Percentiles rank a stretch among this genome's conserved stretches.
Conservation (phyloP, 1,284 basidiomycete species). For the Cutaneotrichosporon sp. region DNA sequence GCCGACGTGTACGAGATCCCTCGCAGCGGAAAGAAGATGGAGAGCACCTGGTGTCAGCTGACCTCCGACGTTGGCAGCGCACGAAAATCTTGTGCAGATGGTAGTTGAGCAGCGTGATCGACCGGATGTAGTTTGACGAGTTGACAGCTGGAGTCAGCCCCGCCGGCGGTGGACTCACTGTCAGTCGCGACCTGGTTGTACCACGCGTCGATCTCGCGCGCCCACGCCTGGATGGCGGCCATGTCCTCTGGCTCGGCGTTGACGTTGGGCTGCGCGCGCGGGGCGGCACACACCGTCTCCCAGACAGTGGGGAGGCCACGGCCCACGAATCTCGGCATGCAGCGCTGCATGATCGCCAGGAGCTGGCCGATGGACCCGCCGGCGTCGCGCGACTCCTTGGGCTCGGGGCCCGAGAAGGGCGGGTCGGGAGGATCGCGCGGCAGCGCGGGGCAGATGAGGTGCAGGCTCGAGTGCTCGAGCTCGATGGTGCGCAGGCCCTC, state of each 20-base stretch:
- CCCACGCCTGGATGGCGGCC: conserved; percentile 23
- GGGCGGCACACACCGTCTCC: conserved; percentile 23
- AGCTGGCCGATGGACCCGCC: conserved; percentile 26
- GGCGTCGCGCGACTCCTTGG: conserved; percentile 4
- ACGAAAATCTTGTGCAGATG: conserved; percentile 32
- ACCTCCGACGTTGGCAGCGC: background rate
- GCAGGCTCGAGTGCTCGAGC: conserved; percentile 29
- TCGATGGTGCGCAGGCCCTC: conserved; percentile 31
- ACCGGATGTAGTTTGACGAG: conserved; percentile 19
- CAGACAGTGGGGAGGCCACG: conserved; percentile 28
- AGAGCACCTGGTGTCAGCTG: conserved; percentile 15
- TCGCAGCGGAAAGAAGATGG: conserved; percentile 26
- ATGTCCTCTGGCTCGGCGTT: conserved; percentile 22
- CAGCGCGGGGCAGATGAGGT: conserved; percentile 27
- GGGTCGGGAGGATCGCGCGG: conserved; percentile 22
- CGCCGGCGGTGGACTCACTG: conserved; percentile 5
- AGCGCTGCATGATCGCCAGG: conserved; percentile 28
- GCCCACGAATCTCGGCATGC: conserved; percentile 29
- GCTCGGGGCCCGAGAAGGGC: conserved; percentile 16
- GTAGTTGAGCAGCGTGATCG: conserved; percentile 30
- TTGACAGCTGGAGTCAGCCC: conserved; percentile 9
- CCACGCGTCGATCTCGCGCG: conserved; percentile 28
- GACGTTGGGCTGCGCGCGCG: conserved; percentile 1
- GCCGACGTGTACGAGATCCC: conserved; percentile 19
- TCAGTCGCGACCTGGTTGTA: conserved; percentile 16